Conservation (phyloP, 805 yeast species). For the Groenewaldozyma tartarivorans region DNA sequence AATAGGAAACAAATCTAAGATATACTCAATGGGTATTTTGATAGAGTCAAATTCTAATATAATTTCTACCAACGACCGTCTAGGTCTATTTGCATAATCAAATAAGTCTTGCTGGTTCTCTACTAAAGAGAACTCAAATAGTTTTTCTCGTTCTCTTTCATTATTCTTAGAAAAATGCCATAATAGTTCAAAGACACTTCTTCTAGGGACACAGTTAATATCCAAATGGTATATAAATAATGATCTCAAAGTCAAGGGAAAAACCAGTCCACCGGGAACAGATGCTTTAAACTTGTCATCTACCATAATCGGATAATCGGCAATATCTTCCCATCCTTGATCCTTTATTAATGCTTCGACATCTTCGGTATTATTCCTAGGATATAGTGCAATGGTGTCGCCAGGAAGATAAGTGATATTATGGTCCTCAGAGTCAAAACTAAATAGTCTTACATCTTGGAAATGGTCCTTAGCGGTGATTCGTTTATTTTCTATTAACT, state of each 20-base stretch:
- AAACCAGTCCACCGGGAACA: constrained; percentile 39
- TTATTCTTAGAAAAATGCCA: constrained; percentile 67
- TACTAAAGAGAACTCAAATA: constrained; percentile 58
- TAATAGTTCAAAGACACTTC: constrained; percentile 65
- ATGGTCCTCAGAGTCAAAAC: constrained; percentile 27
- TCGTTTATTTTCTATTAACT: constrained; percentile 42
- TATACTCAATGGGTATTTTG: constrained; percentile 61
- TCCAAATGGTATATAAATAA: constrained; percentile 75
- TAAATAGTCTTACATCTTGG: constrained; percentile 75
- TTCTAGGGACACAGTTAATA: constrained; percentile 69
- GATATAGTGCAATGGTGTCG: constrained; percentile 70
- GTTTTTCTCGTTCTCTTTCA: constrained; percentile 62
- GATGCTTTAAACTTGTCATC: constrained; percentile 25
- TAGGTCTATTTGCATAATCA: constrained; percentile 87
- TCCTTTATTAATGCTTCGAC: constrained; percentile 56
- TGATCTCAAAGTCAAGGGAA: constrained; percentile 57
- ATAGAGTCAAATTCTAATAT: constrained; percentile 72
- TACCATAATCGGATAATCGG: constrained; percentile 47
- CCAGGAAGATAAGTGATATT: constrained; percentile 53
- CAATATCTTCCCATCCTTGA: constrained; percentile 67
- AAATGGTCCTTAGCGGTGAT: constrained; percentile 68
- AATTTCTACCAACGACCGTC: constrained; percentile 79
- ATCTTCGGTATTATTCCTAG: constrained; percentile 53
- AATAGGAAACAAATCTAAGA: constrained; percentile 69
- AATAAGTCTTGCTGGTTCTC: constrained; percentile 75